Evolutionary conservation across 1,284 basidiomycete species (phyloP), one percentile per base, ranked within the genome.

Genomic region (Ustilago tritici): DNA sequence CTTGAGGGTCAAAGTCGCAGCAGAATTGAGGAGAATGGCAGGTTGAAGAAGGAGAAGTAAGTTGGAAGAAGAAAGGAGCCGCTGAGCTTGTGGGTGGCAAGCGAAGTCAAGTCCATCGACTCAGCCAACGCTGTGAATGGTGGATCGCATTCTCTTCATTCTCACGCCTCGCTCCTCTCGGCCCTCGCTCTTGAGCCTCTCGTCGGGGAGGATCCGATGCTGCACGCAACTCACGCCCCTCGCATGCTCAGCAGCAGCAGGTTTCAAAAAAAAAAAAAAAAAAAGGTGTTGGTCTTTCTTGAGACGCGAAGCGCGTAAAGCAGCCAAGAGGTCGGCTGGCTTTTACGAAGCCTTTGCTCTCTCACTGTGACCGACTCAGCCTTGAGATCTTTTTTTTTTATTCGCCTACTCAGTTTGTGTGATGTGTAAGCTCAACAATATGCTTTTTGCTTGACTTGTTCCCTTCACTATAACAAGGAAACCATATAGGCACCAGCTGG

Each of bases 291-390:
- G 60, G 60, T 68, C 65, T 67, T 38, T 41, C 15, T 55, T 14
- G 10, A n/a, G 23, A 62, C 65, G 65, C 65, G 65, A 62, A 55
- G 57, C 63, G 63, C 65, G 65, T 68, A 68, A 52, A 68, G 40
- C 11, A 35, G 36, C 43, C 35, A 3, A 12, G 19, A 17, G 47
- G 65, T 68, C 59, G 11, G 55, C 55, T 62, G 65, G 58, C 55
- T 61, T 67, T 60, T 67, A 31, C 23, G 31, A 50, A 50, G 19
- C 11, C 43, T 50, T 50, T 50, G 23, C 49, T 32, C 31, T 19
- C 23, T 28, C 23, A 28, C 23, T 28, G 23, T 28, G 34, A 34
- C 47, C 31, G 65, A 67, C 59, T 67, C 59, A 67, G 58, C 59
- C 56, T 11, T 7, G 11, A 9, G 19, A 38, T 7, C 9, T 11